phyloP scores from a whole-genome alignment of 2,329 filamentous ascomycete genomes.

The Aspergillus neoniger region DNA sequence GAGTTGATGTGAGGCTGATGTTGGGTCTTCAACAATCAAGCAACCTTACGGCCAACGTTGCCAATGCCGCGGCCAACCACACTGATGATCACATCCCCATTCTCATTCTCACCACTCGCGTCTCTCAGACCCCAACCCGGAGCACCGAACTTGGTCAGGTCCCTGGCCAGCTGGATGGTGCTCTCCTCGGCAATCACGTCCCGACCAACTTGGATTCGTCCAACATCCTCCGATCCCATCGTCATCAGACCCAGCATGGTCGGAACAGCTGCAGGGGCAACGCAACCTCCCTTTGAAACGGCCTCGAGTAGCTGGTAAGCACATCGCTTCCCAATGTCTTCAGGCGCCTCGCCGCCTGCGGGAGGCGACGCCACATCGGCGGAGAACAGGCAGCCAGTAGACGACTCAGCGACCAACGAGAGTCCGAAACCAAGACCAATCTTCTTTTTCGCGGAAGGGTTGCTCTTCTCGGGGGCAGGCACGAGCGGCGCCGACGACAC shows the following conservation, averaged over 20 bases:
- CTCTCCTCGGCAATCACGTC: slow-evolving; percentile 81
- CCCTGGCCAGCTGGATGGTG: slow-evolving; percentile 76
- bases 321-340: slow-evolving; percentile 85
- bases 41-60: slow-evolving; percentile 91
- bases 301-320: slow-evolving; percentile 86
- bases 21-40: slow-evolving; percentile 44
- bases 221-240: slow-evolving; percentile 96
- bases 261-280: slow-evolving; percentile 68
- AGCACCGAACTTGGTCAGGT: slow-evolving; percentile 84
- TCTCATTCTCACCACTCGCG: slow-evolving; percentile 63
- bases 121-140: slow-evolving; percentile 89
- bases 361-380: slow-evolving; percentile 77
- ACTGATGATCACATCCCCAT: slow-evolving; percentile 76
- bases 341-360: slow-evolving; percentile 77
- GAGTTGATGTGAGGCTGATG: slow-evolving; percentile 8
- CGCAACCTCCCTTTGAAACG: slow-evolving; percentile 80
- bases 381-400: slow-evolving; percentile 80
- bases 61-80: slow-evolving; percentile 92
- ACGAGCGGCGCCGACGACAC: slow-evolving; percentile 62
- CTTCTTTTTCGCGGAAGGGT: slow-evolving; percentile 55
- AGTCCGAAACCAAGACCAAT: slow-evolving; percentile 90
- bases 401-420: slow-evolving; percentile 89
- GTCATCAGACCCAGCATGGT: slow-evolving; percentile 89
- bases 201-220: slow-evolving; percentile 76
- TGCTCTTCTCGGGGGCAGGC: slow-evolving; percentile 70